Evolutionary conservation across 345 rosid species (phyloP), one percentile per base, ranked within the genome.

Genomic region (Brassica incana): DNA sequence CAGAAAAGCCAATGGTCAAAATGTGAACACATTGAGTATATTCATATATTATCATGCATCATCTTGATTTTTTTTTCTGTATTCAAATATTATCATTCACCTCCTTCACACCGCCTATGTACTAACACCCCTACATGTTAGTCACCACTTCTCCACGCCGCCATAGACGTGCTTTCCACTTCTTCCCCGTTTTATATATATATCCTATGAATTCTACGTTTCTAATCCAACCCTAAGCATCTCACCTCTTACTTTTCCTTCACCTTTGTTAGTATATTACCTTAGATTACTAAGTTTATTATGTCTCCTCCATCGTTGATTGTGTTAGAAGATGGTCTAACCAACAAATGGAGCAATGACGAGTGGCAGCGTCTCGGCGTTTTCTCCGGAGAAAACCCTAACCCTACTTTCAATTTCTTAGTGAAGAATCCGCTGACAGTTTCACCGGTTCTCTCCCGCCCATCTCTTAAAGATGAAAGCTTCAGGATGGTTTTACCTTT

Each of bases 401-500:
- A 45, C 74, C 58, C 78, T 73, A 60, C 25, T 15, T 23, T 65
- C 20, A 54, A 76, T 18, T 58, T 71, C 77, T 45, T 71, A 69
- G 65, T 48, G 77, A 76, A 65, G 80, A 79, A 43, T 38, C 29
- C 63, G 62, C 65, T 32, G 33, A 64, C 76, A 0, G 43, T 75
- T 32, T 65, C 71, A 5, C 67, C 79, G 6, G 27, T 6, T 11
- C 14, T 76, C 58, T 75, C 83, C 27, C 76, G 73, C 9, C 12
- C 73, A n/a, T 80, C 80, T 2, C 7, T 68, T 7, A 82, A 85
- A 52, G 86, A 86, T 0, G 83, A 75, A 4, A 85, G 87, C 74
- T 88, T 88, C 72, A 88, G 81, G 72, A 78, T 88, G 61, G 88
- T 85, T 81, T 72, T 88, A 69, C 89, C 85, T 48, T 84, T 78